Conservation (phyloP, 148 eudicot species). For the Diospyros lotus region DNA sequence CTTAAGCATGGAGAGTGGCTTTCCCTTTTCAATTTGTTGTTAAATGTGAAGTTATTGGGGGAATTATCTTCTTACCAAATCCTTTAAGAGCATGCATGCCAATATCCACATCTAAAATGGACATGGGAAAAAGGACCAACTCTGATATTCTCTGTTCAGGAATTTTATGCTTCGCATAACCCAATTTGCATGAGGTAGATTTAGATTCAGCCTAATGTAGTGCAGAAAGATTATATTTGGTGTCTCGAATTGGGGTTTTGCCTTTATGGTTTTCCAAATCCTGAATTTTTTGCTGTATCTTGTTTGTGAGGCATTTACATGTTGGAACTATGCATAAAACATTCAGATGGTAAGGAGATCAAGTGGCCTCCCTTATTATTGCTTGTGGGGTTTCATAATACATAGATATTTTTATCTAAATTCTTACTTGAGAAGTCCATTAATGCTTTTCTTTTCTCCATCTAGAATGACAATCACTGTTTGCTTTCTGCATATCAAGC, state of each 20-base stretch:
- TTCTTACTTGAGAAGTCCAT: neutral
- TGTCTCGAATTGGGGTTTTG: neutral
- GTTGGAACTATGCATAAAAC: neutral
- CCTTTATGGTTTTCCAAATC: neutral
- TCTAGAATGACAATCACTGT: neutral
- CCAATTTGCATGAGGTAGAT: neutral
- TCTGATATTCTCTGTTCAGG: neutral
- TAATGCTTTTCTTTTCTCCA: neutral
- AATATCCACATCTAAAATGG: too few species aligned
- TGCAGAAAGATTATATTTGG: neutral
- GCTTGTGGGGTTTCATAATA: neutral
- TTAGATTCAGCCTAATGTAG: neutral
- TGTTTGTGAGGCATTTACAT: neutral
- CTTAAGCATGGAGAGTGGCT: neutral
- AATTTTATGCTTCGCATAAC: neutral
- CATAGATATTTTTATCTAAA: neutral
- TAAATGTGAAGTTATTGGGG: neutral
- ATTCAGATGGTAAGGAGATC: neutral
- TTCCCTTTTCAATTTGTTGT: neutral
- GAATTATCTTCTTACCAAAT: neutral
- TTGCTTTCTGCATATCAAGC: neutral
- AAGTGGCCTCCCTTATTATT: neutral
- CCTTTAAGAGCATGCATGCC: too few species aligned
- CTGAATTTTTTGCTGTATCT: neutral
- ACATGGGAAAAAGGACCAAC: neutral